A percentile compares a stretch with the other conserved stretches of the same genome.
phyloP scores from a whole-genome alignment of 176 grass and related monocot genomes.

The Aegilops longissima region DNA sequence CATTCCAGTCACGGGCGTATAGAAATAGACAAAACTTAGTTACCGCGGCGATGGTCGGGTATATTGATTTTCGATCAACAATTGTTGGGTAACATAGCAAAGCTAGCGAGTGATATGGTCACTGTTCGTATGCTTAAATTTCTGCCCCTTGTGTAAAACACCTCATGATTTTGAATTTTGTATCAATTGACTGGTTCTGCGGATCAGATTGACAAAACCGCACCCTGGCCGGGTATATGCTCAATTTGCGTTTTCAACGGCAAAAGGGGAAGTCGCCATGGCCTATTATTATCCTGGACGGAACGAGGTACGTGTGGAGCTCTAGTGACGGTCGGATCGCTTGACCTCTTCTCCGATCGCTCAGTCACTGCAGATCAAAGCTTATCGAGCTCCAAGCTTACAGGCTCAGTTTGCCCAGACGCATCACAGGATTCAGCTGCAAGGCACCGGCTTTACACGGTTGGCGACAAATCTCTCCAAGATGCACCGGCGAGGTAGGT shows the following conservation, averaged over 20 bases:
- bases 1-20: too few relatives aligned
- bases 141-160: not conserved
- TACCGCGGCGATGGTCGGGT: too few relatives aligned
- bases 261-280: not conserved
- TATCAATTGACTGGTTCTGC: slow-evolving; percentile 14
- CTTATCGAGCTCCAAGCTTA: not conserved
- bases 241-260: not conserved
- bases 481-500: not conserved
- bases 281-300: not conserved
- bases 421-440: not conserved
- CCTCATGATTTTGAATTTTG: too few relatives aligned
- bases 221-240: not conserved
- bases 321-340: not conserved
- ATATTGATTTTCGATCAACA: not conserved
- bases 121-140: not conserved
- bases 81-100: not conserved
- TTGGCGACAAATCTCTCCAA: not conserved
- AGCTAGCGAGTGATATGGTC: not conserved
- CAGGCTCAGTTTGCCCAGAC: not conserved
- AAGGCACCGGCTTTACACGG: not conserved
- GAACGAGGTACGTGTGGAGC: not conserved
- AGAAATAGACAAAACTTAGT: too few relatives aligned
- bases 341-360: slow-evolving; percentile 15
- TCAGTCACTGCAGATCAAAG: not conserved
- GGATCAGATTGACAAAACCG: not conserved